These are phyloP conservation scores for Starmerella riodocensis DNA, from an alignment of 805 yeast genomes.

Conservation along the genomic window DNA sequence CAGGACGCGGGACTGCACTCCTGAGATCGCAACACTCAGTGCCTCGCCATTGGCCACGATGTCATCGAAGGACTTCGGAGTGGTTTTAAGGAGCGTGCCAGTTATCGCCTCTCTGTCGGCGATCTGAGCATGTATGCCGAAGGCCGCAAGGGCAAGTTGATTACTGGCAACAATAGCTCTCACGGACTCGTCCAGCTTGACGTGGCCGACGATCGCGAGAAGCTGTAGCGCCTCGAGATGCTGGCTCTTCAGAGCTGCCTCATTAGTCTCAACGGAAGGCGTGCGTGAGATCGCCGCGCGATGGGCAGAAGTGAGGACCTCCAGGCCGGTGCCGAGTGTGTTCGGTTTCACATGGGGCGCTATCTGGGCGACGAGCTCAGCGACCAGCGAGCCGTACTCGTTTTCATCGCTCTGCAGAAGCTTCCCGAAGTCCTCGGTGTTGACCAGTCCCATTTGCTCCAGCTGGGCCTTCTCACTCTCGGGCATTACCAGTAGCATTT, in stretches of 20 bases:
- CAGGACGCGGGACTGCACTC: slow-evolving; percentile 57
- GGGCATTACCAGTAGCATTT: neutral
- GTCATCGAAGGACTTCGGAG: slow-evolving; percentile 62
- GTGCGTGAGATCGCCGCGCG: slow-evolving; percentile 1
- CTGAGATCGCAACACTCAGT: slow-evolving; percentile 52
- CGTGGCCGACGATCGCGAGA: slow-evolving; percentile 6
- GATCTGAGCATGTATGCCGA: slow-evolving; percentile 9
- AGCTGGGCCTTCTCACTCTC: neutral
- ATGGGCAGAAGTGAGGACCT: slow-evolving; percentile 6
- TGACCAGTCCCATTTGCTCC: neutral
- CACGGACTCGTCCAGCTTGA: too few species aligned
- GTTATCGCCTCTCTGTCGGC: slow-evolving; percentile 30
- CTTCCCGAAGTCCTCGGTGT: neutral
- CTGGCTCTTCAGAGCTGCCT: neutral
- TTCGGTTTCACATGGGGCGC: neutral
- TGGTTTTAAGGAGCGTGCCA: slow-evolving; percentile 40
- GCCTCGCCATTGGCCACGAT: slow-evolving; percentile 79
- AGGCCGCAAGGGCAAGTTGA: too few species aligned
- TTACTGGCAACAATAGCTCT: too few species aligned
- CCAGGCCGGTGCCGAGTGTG: neutral
- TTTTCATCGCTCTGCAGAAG: neutral
- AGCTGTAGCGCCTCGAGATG: slow-evolving; percentile 10
- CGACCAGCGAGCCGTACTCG: slow-evolving; percentile 7
- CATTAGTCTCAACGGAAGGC: neutral
- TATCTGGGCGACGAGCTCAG: slow-evolving; percentile 10